Evolutionary conservation across 345 rosid species (phyloP), one percentile per base, ranked within the genome.

Genomic region (Sonneratia caseolaris): DNA sequence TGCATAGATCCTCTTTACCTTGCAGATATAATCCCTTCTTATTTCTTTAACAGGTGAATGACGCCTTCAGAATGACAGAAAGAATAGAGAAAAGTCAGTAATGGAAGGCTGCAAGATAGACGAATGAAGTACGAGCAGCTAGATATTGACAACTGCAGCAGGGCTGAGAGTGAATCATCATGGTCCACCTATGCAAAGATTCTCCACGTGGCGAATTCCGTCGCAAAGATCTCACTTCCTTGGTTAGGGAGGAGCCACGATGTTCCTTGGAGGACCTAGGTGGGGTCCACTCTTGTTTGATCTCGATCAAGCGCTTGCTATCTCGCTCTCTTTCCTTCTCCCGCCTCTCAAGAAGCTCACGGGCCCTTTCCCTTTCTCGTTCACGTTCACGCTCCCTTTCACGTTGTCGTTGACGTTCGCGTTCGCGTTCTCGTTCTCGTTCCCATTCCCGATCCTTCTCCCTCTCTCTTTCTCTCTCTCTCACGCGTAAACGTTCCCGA

Each of bases 11-110:
- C 73, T 68, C 72, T 85, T 90, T 92, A 95, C 97, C 99, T 95
- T 95, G 96, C 97, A 90, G 76, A 87, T 82, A 90, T 95, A 92
- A 77, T 95, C 97, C 82, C 97, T 92, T 79, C 97, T 86, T 89
- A 90, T 85, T 79, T 93, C 95, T 84, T 83, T 90, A 87, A 86
- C 75, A 40, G 96, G 97, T 86, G 99, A 85, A 76, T 79, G 87
- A 69, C 89, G 97, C 99, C 97, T 92, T 95, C 99, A 95, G 89
- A 90, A 92, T 84, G 87, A 89, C 83, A 92, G 92, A 94, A 84
- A 57, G 64, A 62, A 62, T 80, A 89, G 64, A 69, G 70, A 62
- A 79, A 82, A 85, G 92, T 92, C 85, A 95, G 98, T 85, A 77
- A 64, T 38, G 85, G 78, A 78, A 81, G 80, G 80, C 66, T 24